phyloP scores from a whole-genome alignment of 768 basidiomycete species.

The Naganishia vaughanmartiniae region DNA sequence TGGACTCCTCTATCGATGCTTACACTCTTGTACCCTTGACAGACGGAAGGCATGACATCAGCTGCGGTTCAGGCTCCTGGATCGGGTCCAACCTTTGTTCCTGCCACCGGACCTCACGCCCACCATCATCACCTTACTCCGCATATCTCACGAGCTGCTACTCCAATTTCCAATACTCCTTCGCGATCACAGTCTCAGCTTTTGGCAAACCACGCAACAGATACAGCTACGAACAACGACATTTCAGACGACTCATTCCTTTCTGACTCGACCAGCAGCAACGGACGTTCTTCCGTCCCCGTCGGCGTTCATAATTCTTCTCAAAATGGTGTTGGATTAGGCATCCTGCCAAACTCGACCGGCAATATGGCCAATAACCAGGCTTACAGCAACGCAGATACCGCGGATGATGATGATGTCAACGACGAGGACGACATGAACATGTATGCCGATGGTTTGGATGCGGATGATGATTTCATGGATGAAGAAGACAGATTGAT shows the following conservation, averaged over 20 bases:
- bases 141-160: slow-evolving; percentile 54
- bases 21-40: not conserved
- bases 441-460: slow-evolving; percentile 39
- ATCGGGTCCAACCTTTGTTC: slow-evolving; percentile 59
- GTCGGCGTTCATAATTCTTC: not conserved
- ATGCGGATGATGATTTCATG: slow-evolving; percentile 55
- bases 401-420: slow-evolving; percentile 62
- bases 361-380: slow-evolving; percentile 55
- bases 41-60: slow-evolving; percentile 81
- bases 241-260: slow-evolving; percentile 35
- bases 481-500: slow-evolving; percentile 90
- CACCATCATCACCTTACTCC: slow-evolving; percentile 52
- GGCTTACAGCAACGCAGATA: slow-evolving; percentile 65
- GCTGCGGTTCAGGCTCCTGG: slow-evolving; percentile 89
- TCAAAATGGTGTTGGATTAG: slow-evolving; percentile 55
- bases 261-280: not conserved
- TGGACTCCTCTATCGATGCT: not conserved
- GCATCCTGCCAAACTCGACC: slow-evolving; percentile 67
- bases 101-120: slow-evolving; percentile 44
- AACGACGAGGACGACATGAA: slow-evolving; percentile 26
- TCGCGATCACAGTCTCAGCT: not conserved
- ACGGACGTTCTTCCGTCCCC: not conserved
- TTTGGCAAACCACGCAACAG: slow-evolving; percentile 32
- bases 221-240: slow-evolving; percentile 40
- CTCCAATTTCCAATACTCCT: slow-evolving; percentile 29